Conservation (phyloP, 1,284 basidiomycete species). For the Sporisorium reilianum region DNA sequence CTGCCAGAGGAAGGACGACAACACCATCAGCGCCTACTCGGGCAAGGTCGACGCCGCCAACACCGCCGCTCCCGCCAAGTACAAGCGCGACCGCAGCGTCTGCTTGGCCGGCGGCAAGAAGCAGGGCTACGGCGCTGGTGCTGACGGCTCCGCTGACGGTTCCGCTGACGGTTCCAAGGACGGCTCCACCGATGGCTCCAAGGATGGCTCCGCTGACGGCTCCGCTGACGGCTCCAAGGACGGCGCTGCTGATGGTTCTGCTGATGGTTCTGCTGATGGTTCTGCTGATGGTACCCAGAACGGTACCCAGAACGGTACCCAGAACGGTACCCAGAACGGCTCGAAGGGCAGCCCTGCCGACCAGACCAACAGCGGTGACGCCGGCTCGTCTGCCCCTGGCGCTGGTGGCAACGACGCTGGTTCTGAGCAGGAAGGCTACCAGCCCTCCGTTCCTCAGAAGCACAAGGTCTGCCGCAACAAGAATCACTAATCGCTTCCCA, state of each 20-base stretch:
- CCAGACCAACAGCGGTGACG: neutral
- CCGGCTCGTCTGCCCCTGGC: neutral
- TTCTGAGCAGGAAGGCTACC: neutral
- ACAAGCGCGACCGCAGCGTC: constrained; percentile 45
- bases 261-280: neutral
- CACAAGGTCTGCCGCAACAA: constrained; percentile 1
- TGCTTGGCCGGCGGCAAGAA: constrained; percentile 25
- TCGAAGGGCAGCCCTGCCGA: neutral
- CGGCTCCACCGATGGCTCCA: constrained; percentile 6
- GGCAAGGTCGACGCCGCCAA: constrained; percentile 15
- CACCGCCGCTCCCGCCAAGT: constrained; percentile 18
- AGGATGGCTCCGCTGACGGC: neutral
- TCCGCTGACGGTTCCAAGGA: neutral
- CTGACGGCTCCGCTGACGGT: neutral
- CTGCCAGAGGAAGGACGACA: constrained; percentile 50
- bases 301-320: neutral
- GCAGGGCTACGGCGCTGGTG: constrained; percentile 2
- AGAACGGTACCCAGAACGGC: neutral
- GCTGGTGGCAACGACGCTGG: neutral
- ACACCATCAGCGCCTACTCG: constrained; percentile 15
- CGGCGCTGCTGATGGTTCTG: neutral
- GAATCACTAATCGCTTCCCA: neutral
- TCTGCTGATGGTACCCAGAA: neutral
- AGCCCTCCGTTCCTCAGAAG: neutral
- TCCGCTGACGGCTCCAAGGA: neutral